Conservation (phyloP, 163 green algal genomes). For the Scenedesmus sp. region DNA sequence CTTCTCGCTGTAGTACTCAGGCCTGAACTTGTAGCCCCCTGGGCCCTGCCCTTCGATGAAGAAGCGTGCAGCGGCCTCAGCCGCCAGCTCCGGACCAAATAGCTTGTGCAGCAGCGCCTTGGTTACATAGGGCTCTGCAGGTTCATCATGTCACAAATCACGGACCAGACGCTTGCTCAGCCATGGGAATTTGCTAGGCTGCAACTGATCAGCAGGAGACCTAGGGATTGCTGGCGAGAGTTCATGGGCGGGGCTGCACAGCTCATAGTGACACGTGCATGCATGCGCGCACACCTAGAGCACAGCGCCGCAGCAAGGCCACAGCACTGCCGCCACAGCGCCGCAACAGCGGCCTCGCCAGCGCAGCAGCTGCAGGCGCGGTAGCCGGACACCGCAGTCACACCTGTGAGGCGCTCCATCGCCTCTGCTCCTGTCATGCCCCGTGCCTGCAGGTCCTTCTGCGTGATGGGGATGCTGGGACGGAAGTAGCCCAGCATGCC, state of each 20-base stretch:
- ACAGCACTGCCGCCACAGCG: too few species aligned
- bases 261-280: too few species aligned
- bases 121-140: conserved; percentile 79
- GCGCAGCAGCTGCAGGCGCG: too few species aligned
- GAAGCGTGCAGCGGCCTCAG: conserved; percentile 73
- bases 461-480: conserved; percentile 79
- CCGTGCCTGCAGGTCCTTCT: conserved; percentile 75
- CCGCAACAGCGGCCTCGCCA: too few species aligned
- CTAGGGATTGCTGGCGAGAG: too few species aligned
- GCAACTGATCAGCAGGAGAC: too few species aligned
- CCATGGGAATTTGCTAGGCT: too few species aligned
- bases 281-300: too few species aligned
- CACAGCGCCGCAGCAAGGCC: too few species aligned
- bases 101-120: conserved; percentile 55
- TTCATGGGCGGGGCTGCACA: too few species aligned
- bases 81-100: conserved; percentile 62
- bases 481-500: conserved; percentile 91
- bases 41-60: conserved; percentile 61
- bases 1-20: conserved; percentile 67
- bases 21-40: conserved; percentile 68
- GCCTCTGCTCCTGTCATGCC: background rate
- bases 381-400: too few species aligned
- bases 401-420: conserved; percentile 66
- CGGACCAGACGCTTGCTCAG: background rate
- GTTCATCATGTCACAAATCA: background rate